phyloP scores from a whole-genome alignment of 257 asterid genomes.

The Solanum etuberosum region DNA sequence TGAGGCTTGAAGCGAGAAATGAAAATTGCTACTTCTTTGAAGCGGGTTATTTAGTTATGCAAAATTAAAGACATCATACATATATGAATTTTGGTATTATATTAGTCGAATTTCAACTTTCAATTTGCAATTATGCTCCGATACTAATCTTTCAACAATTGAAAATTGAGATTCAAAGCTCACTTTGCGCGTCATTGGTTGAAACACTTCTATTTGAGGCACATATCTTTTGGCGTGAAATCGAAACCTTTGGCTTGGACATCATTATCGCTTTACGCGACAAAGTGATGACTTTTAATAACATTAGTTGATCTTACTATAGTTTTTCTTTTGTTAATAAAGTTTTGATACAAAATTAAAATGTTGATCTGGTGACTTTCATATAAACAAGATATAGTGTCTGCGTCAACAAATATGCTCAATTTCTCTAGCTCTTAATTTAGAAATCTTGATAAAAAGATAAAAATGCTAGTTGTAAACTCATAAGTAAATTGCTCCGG shows the following conservation, averaged over 20 bases:
- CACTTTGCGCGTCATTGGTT: neutral
- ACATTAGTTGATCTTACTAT: too few relatives aligned
- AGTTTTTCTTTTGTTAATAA: too few relatives aligned
- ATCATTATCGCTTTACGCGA: neutral
- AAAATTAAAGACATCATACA: too few relatives aligned
- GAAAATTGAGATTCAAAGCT: neutral
- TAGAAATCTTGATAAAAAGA: neutral
- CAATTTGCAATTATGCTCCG: too few relatives aligned
- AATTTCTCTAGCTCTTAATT: neutral
- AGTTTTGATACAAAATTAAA: neutral
- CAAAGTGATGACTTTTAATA: neutral
- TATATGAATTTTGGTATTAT: neutral
- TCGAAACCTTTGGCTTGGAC: neutral
- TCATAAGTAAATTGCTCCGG: neutral
- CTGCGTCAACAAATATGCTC: neutral
- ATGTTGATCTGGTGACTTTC: neutral
- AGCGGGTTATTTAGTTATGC: too few relatives aligned
- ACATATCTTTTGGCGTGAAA: too few relatives aligned
- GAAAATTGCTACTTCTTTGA: neutral
- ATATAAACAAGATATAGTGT: neutral
- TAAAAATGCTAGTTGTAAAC: neutral
- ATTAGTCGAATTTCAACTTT: neutral
- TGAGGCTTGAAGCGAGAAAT: neutral
- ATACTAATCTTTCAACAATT: neutral
- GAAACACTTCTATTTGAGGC: neutral